phyloP scores from a whole-genome alignment of 371 early-diverging fungal species.

The Nosema bombycis region DNA sequence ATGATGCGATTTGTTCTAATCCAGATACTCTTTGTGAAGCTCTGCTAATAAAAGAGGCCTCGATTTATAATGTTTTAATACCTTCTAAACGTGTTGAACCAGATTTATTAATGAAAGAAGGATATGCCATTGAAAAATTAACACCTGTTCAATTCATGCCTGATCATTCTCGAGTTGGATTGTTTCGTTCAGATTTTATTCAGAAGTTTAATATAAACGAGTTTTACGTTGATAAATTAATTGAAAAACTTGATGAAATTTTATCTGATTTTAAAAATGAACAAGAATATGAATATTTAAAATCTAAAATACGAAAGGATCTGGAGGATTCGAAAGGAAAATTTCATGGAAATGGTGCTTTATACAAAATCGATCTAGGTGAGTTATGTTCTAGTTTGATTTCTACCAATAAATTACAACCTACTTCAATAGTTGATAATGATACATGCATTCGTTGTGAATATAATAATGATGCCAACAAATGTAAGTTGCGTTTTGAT shows the following conservation, averaged over 20 bases:
- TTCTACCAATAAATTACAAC: slow-evolving; percentile 93
- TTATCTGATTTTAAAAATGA: slow-evolving; percentile 28
- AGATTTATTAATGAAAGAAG: slow-evolving; percentile 73
- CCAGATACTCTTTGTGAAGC: slow-evolving; percentile 94
- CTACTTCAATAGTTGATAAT: slow-evolving; percentile 86
- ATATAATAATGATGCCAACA: slow-evolving; percentile 75
- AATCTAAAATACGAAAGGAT: slow-evolving; percentile 26
- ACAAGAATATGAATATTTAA: slow-evolving; percentile 42
- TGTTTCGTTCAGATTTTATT: slow-evolving; percentile 88
- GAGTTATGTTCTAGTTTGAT: slow-evolving; percentile 99
- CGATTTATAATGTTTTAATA: slow-evolving; percentile 72
- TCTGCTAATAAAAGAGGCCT: slow-evolving; percentile 87
- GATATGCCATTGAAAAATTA: slow-evolving; percentile 81
- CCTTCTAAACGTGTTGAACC: slow-evolving; percentile 89
- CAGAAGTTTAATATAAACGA: slow-evolving; percentile 75
- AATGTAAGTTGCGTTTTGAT: slow-evolving; percentile 84
- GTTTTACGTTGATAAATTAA: slow-evolving; percentile 69
- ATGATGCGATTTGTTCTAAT: slow-evolving; percentile 88
- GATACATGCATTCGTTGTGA: slow-evolving; percentile 85
- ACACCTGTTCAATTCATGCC: slow-evolving; percentile 98
- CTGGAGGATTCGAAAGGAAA: slow-evolving; percentile 23
- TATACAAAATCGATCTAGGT: slow-evolving; percentile 97
- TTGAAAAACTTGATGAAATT: slow-evolving; percentile 73
- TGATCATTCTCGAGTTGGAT: slow-evolving; percentile 92
- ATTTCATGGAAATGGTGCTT: slow-evolving; percentile 57